Conservation (phyloP, 768 basidiomycete species). For the Mycena leptocephala region DNA sequence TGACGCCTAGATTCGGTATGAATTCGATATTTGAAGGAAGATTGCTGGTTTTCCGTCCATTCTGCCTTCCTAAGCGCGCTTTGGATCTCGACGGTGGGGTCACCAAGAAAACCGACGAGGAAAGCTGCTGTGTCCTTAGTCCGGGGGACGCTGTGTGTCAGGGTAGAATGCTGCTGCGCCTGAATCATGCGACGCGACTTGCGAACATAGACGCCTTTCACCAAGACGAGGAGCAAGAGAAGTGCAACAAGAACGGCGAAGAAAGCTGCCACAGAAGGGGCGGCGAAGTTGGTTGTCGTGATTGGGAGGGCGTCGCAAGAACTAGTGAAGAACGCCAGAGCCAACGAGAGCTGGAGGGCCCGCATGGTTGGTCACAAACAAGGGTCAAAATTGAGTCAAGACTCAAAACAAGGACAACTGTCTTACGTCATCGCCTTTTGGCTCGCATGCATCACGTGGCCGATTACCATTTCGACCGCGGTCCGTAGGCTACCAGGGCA, state of each 20-base stretch:
- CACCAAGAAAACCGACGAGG: conserved; percentile 62
- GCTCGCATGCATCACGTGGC: too few species aligned
- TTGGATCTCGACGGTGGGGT: conserved; percentile 63
- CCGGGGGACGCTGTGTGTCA: conserved; percentile 26
- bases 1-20: conserved; percentile 37
- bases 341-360: conserved; percentile 8
- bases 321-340: conserved; percentile 23
- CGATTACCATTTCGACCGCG: too few species aligned
- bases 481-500: too few species aligned
- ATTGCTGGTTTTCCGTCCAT: conserved; percentile 36
- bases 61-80: too few species aligned
- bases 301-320: conserved; percentile 18
- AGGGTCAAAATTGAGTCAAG: too few species aligned
- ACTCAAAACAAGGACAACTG: too few species aligned
- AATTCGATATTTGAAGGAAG: conserved; percentile 38
- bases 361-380: too few species aligned
- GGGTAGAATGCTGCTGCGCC: conserved; percentile 12
- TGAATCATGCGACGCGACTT: too few species aligned
- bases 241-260: conserved; percentile 47
- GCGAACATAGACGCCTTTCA: conserved; percentile 48
- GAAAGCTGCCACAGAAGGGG: conserved; percentile 38
- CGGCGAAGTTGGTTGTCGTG: conserved; percentile 19
- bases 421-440: too few species aligned
- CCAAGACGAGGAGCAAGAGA: conserved; percentile 43
- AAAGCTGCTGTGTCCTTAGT: conserved; percentile 52